Evolutionary conservation across 148 eudicot species (phyloP).

Genomic region (Vaccinium myrtillus): DNA sequence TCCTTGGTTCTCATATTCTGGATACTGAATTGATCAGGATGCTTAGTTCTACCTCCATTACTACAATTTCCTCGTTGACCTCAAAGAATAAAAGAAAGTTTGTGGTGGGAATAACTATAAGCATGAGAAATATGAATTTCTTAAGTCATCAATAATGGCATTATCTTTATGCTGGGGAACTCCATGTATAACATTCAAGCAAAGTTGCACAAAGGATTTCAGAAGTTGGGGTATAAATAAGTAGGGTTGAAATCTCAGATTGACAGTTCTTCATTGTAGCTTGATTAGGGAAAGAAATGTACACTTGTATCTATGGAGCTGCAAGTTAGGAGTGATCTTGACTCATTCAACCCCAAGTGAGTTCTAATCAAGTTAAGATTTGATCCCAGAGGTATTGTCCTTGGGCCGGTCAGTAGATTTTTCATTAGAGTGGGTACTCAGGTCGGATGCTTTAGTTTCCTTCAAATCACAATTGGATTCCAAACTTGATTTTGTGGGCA

Average conservation of each 20-base stretch:
- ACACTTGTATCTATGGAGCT: background rate
- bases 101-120: background rate
- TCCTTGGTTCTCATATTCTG: background rate
- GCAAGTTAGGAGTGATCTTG: background rate
- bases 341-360: no score
- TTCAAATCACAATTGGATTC: background rate
- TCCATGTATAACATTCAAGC: background rate
- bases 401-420: background rate
- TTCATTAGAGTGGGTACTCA: background rate
- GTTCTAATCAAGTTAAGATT: background rate
- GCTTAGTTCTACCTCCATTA: background rate
- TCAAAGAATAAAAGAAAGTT: background rate
- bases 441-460: background rate
- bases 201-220: background rate
- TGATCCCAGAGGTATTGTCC: background rate
- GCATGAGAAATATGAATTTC: background rate
- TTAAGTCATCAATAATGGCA: background rate
- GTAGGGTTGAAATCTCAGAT: background rate
- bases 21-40: background rate
- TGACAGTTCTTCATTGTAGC: background rate
- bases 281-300: background rate
- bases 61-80: background rate
- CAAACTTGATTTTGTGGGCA: background rate
- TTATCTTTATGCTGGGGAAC: background rate
- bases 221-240: background rate